A percentile compares a stretch with the other conserved stretches of the same genome.
These are phyloP conservation scores for Lactarius sanguifluus DNA, from an alignment of 768 basidiomycete species.

Conservation along the genomic window DNA sequence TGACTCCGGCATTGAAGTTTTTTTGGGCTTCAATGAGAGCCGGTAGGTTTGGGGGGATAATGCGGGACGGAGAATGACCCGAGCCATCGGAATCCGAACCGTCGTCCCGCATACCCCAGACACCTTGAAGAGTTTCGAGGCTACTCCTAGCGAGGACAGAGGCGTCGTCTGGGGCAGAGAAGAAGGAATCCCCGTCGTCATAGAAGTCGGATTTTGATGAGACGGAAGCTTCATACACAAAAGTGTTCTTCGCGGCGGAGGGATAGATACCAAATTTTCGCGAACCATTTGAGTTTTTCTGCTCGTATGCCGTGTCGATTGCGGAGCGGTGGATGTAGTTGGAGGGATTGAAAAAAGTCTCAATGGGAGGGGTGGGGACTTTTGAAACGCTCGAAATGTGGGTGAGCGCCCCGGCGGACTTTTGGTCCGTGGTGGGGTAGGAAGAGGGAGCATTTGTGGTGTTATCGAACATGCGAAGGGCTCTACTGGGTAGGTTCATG, in stretches of 20 bases:
- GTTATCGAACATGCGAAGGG: constrained; percentile 24
- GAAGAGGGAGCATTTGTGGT: constrained; percentile 17
- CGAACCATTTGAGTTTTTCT: constrained; percentile 20
- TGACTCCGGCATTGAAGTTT: constrained; percentile 23
- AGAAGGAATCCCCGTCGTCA: constrained; percentile 28
- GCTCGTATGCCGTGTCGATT: constrained; percentile 26
- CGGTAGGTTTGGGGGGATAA: constrained; percentile 26
- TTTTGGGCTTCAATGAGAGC: constrained; percentile 30
- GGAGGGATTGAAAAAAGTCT: constrained; percentile 21
- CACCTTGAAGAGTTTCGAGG: constrained; percentile 27
- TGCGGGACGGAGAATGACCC: constrained; percentile 22
- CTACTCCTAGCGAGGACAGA: constrained; percentile 27
- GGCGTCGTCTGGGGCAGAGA: constrained; percentile 26
- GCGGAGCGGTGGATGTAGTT: constrained; percentile 24
- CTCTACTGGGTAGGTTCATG: constrained; percentile 23
- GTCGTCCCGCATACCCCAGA: constrained; percentile 8
- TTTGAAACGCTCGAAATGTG: constrained; percentile 19
- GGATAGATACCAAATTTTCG: constrained; percentile 29
- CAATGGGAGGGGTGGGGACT: constrained; percentile 16
- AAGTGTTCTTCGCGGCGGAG: constrained; percentile 25
- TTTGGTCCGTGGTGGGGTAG: constrained; percentile 18
- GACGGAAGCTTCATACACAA: constrained; percentile 28
- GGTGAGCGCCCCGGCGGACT: constrained; percentile 16
- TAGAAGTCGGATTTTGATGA: constrained; percentile 29
- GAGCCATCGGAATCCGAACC: constrained; percentile 16